Conservation (phyloP, 805 yeast species). For the Wickerhamomyces pijperi region DNA sequence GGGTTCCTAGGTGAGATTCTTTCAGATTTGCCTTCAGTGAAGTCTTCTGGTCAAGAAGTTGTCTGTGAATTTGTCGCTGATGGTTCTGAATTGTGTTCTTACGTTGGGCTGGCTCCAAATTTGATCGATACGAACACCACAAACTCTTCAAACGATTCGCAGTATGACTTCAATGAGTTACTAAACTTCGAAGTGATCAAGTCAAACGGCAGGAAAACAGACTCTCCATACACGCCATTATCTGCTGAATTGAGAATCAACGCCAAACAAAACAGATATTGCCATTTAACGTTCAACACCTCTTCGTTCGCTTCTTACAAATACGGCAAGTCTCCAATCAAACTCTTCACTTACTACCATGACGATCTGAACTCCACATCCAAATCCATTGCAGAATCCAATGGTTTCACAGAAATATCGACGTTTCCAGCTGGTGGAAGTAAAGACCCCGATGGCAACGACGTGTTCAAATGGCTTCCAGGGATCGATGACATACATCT, state of each 20-base stretch:
- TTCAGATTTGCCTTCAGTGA: constrained; percentile 54
- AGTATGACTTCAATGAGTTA: constrained; percentile 21
- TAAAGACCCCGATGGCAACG: constrained; percentile 28
- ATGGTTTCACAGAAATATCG: too few relatives aligned
- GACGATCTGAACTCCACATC: constrained; percentile 11
- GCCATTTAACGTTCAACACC: constrained; percentile 49
- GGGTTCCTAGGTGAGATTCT: constrained; percentile 38
- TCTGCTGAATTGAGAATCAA: constrained; percentile 49
- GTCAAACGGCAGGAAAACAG: constrained; percentile 29
- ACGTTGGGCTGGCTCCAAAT: constrained; percentile 38
- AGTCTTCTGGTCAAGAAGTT: constrained; percentile 20
- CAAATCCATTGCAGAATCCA: too few relatives aligned
- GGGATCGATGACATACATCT: constrained; percentile 60
- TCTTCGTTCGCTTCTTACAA: constrained; percentile 25
- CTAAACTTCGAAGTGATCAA: constrained; percentile 39
- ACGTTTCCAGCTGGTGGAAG: constrained; percentile 18
- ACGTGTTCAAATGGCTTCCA: constrained; percentile 36
- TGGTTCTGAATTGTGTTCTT: constrained; percentile 45
- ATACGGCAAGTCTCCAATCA: constrained; percentile 46
- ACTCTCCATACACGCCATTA: constrained; percentile 52
- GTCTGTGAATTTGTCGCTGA: constrained; percentile 26
- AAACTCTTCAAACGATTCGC: constrained; percentile 14
- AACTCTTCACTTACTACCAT: constrained; percentile 42
- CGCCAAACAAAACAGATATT: constrained; percentile 52
- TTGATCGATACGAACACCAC: constrained; percentile 25